Evolutionary conservation across 2,329 filamentous ascomycete species (phyloP), one percentile per base, ranked within the genome.

Genomic region (Colletotrichum neosansevieriae): DNA sequence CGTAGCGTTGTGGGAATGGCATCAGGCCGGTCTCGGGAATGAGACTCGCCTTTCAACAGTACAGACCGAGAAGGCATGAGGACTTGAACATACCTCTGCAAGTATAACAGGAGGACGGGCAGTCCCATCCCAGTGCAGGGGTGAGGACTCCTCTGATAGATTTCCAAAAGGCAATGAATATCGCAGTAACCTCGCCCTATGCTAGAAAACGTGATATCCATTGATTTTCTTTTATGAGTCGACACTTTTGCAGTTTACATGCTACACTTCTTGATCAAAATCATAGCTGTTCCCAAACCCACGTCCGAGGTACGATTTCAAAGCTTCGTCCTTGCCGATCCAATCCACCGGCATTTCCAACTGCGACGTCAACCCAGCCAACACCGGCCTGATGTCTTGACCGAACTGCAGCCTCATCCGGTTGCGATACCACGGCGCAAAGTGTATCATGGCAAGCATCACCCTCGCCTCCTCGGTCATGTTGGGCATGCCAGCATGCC

Each of bases 401-500:
- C 81, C 79, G 53, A 90, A 77, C 67, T 88, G 82, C 17, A 90
- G 76, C 38, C 77, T 77, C 88, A 90, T 90, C 2, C 76, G 76
- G 71, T 89, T 90, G 2, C 82, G 75, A 57, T 88, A 88, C 85
- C 85, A 88, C 0, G 81, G 82, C 0, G 86, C 85, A 72, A 89
- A 89, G 73, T 87, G 86, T 47, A 88, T 86, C 79, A 87, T 82
- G 38, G 86, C 86, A n/a, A 89, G 75, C 87, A 89, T 89, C 17
- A 89, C 81, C 29, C 87, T 77, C 15, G 84, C 81, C 6, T 82
- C 76, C 4, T 81, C 75, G 1, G 83, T 85, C 47, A 76, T 72
- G 71, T 91, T 90, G 1, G 87, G 87, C 84, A 89, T 88, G 0
- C 88, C 88, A 0, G 86, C 87, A 74, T 91, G 88, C 88, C 88